Conservation (phyloP, 371 early-diverging fungal genomes). For the Mucor sp. region DNA sequence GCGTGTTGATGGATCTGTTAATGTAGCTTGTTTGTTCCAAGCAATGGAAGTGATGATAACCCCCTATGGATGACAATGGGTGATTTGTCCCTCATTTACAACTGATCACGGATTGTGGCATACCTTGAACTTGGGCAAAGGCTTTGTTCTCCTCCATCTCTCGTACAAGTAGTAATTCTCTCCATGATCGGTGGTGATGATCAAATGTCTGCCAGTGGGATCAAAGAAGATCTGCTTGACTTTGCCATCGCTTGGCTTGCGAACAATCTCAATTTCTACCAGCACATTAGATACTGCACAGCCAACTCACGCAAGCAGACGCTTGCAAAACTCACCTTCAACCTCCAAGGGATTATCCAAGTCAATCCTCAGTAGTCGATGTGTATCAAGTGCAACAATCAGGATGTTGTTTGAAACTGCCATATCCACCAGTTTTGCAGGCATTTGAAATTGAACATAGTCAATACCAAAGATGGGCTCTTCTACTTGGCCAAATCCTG, state of each 20-base stretch:
- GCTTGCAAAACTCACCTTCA: conserved; percentile 14
- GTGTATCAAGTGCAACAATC: conserved; percentile 67
- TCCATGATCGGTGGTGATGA: conserved; percentile 82
- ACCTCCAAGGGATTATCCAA: conserved; percentile 48
- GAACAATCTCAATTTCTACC: conserved; percentile 75
- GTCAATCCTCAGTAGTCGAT: conserved; percentile 76
- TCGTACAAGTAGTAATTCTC: conserved; percentile 85
- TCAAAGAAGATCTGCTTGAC: conserved; percentile 78
- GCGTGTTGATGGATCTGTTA: conserved; percentile 66
- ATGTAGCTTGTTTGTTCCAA: conserved; percentile 78
- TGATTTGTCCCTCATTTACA: conserved; percentile 52
- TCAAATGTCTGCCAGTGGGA: conserved; percentile 84
- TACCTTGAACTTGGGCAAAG: conserved; percentile 71
- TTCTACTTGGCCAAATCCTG: conserved; percentile 33
- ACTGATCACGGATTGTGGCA: conserved; percentile 23
- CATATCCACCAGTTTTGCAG: conserved; percentile 63
- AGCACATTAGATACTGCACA: background rate
- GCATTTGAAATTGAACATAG: conserved; percentile 80
- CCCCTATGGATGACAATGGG: background rate
- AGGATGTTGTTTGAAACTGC: conserved; percentile 82
- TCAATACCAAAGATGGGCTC: conserved; percentile 77
- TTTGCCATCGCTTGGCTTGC: conserved; percentile 60
- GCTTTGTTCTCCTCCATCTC: conserved; percentile 74
- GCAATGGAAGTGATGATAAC: conserved; percentile 69
- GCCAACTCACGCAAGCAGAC: background rate